Evolutionary conservation across 768 basidiomycete genomes (phyloP).

Genomic region (Mycena sanguinolenta): DNA sequence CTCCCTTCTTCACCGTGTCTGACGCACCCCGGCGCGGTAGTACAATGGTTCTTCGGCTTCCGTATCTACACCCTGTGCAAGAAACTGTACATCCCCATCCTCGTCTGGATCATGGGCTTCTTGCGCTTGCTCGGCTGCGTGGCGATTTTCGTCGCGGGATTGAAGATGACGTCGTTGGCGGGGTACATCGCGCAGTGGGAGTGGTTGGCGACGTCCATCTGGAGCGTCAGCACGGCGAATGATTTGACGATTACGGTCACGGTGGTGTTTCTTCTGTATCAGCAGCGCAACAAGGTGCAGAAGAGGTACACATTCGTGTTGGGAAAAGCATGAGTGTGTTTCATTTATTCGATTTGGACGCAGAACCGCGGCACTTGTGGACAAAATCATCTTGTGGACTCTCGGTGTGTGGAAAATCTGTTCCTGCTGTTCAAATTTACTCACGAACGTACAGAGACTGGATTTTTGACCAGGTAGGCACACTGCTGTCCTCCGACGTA

Average conservation of each 20-base stretch:
- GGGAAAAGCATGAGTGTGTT: fast-evolving
- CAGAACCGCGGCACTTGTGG: conserved; percentile 1
- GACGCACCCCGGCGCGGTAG: too few species aligned
- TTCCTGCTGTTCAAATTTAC: neutral
- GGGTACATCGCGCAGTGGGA: neutral
- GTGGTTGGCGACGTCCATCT: neutral
- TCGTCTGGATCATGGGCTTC: neutral
- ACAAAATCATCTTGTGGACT: conserved; percentile 4
- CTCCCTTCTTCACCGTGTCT: neutral
- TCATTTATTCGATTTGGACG: neutral
- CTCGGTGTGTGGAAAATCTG: neutral
- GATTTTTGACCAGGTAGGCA: neutral
- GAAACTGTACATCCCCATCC: neutral
- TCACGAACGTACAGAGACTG: neutral
- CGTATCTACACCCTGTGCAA: neutral
- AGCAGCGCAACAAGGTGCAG: neutral
- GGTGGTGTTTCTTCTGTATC: neutral
- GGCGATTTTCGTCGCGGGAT: neutral
- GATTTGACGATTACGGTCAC: neutral
- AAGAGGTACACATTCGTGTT: neutral
- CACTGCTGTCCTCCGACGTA: neutral
- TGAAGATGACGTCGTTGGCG: neutral
- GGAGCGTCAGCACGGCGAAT: neutral
- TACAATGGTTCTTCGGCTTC: neutral
- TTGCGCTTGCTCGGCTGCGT: neutral